These are phyloP conservation scores for Streptanthus diversifolius DNA, from an alignment of 345 rosid genomes.

Conservation along the genomic window DNA sequence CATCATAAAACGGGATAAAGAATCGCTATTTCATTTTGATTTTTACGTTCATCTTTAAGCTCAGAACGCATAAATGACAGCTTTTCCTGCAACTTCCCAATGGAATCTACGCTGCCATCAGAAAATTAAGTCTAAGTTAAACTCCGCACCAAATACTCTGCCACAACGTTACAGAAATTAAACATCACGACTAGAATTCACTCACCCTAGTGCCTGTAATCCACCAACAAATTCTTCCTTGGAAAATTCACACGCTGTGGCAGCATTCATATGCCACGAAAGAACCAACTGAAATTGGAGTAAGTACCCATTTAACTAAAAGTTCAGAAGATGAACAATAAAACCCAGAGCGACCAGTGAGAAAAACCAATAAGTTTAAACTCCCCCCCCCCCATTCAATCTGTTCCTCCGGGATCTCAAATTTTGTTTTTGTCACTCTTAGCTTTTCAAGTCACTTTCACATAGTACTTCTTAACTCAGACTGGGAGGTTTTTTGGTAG, in stretches of 20 bases:
- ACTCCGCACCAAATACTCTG: constrained; percentile 1
- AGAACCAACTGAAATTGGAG: constrained; percentile 67
- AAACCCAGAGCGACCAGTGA: neutral
- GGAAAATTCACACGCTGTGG: constrained; percentile 94
- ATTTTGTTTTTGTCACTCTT: neutral
- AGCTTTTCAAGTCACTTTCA: neutral
- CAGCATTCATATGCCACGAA: constrained; percentile 99
- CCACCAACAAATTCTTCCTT: constrained; percentile 86
- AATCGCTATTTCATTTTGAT: constrained; percentile 9
- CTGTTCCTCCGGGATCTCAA: neutral
- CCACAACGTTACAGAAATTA: neutral
- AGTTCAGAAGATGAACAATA: neutral
- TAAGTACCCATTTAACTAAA: neutral
- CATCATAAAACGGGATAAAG: neutral
- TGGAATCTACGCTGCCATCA: constrained; percentile 82
- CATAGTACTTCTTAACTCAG: neutral
- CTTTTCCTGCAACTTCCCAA: constrained; percentile 79
- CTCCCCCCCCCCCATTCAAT: neutral
- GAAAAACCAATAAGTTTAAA: neutral
- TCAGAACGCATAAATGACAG: constrained; percentile 81
- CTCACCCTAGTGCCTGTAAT: constrained; percentile 81
- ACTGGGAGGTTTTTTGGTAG: neutral
- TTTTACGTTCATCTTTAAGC: constrained; percentile 92
- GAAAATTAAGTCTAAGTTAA: constrained; percentile 29
- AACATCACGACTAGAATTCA: constrained; percentile 3